Percentiles rank a stretch among this genome's conserved stretches.
phyloP scores from a whole-genome alignment of 2,329 filamentous ascomycete genomes.

The Hypomyces perniciosus region DNA sequence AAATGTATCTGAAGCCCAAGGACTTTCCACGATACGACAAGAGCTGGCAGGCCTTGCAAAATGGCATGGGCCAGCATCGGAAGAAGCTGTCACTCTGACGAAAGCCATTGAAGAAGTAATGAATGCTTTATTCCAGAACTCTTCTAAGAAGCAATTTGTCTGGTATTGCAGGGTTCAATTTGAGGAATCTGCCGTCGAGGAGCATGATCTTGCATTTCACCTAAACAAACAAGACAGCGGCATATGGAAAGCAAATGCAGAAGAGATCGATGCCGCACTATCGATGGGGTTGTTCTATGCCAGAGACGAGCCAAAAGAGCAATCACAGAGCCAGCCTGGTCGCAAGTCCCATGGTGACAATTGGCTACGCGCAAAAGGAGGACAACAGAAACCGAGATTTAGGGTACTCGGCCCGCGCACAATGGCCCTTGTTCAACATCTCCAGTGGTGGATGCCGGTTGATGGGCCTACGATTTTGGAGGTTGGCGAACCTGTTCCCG shows the following conservation, averaged over 20 bases:
- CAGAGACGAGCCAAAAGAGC: constrained; percentile 2
- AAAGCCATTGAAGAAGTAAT: constrained; percentile 16
- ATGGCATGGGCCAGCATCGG: background rate
- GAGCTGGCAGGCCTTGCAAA: accelerated
- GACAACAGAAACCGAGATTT: background rate
- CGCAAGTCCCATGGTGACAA: background rate
- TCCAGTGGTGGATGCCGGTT: background rate
- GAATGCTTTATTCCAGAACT: background rate
- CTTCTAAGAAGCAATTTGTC: background rate
- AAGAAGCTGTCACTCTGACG: constrained; percentile 11
- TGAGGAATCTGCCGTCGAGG: too few species aligned
- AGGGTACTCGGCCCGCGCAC: background rate
- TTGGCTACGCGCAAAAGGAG: background rate
- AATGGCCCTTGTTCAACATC: background rate
- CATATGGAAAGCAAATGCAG: constrained; percentile 17
- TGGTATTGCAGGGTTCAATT: background rate
- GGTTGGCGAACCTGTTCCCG: background rate
- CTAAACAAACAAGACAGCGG: background rate
- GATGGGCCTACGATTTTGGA: background rate
- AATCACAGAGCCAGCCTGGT: background rate
- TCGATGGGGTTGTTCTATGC: constrained; percentile 24
- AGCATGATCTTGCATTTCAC: constrained; percentile 4
- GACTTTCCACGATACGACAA: background rate
- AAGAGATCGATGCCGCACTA: constrained; percentile 24
- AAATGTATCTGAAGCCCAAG: background rate